Conservation (phyloP, 2,329 filamentous ascomycete species). For the Aspergillus amoenus region DNA sequence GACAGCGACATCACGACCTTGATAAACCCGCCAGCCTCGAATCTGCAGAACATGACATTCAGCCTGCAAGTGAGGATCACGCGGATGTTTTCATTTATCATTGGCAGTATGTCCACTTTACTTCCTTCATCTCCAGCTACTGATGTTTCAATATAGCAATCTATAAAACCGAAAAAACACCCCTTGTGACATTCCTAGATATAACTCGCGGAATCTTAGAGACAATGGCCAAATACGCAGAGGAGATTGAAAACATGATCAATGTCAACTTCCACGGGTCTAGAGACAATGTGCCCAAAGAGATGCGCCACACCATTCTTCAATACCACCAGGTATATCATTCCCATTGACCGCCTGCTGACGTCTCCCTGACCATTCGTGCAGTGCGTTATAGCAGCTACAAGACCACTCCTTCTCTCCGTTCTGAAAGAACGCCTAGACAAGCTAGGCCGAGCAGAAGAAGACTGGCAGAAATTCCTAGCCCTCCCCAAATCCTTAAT, state of each 20-base stretch:
- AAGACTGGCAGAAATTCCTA: conserved; percentile 36
- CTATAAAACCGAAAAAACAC: conserved; percentile 37
- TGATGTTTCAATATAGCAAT: conserved; percentile 26
- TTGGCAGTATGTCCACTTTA: conserved; percentile 29
- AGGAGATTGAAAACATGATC: conserved; percentile 42
- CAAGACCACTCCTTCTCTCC: conserved; percentile 40
- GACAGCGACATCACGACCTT: conserved; percentile 25
- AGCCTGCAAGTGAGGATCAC: conserved; percentile 23
- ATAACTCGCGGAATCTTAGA: conserved; percentile 37
- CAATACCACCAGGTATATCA: conserved; percentile 40
- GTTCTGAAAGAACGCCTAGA: conserved; percentile 40
- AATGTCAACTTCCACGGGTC: conserved; percentile 32
- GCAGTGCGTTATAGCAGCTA: conserved; percentile 42
- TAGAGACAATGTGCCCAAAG: conserved; percentile 36
- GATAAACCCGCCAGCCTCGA: not conserved
- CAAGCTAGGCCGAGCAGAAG: conserved; percentile 21
- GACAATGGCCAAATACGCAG: conserved; percentile 37
- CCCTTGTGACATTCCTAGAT: conserved; percentile 36
- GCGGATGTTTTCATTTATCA: conserved; percentile 36
- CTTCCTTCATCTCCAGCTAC: not conserved
- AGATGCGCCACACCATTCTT: conserved; percentile 39
- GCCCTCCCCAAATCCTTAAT: conserved; percentile 37
- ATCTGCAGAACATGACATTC: not conserved
- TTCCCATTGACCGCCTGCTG: no score
- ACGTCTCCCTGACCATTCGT: no score